These are phyloP conservation scores for Coemansia pectinata DNA, from an alignment of 192 early-diverging fungal genomes.

Conservation along the genomic window DNA sequence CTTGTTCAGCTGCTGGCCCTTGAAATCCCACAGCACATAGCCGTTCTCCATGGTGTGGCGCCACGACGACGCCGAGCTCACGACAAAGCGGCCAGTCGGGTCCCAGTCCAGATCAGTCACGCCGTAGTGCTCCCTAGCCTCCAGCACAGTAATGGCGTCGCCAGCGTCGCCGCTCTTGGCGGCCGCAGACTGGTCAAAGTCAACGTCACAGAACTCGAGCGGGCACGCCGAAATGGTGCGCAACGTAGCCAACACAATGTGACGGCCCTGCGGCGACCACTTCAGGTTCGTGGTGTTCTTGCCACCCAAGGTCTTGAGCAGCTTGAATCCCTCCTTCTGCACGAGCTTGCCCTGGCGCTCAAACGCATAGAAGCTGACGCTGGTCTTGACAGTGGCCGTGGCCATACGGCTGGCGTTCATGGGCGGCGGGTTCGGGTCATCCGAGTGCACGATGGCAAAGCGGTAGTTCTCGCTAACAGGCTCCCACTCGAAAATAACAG, in stretches of 20 bases:
- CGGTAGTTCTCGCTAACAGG: slow-evolving; percentile 74
- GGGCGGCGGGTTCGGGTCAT: slow-evolving; percentile 64
- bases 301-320: slow-evolving; percentile 80
- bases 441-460: slow-evolving; percentile 85
- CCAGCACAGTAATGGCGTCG: slow-evolving; percentile 66
- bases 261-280: slow-evolving; percentile 97
- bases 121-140: slow-evolving; percentile 87
- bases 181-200: slow-evolving; percentile 65
- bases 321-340: slow-evolving; percentile 69
- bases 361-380: slow-evolving; percentile 84
- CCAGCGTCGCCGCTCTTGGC: slow-evolving; percentile 59
- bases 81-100: slow-evolving; percentile 94
- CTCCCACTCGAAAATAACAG: slow-evolving; percentile 95
- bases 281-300: slow-evolving; percentile 80
- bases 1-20: slow-evolving; percentile 77
- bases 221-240: slow-evolving; percentile 72
- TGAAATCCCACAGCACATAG: slow-evolving; percentile 89
- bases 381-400: slow-evolving; percentile 60
- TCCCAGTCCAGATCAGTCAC: slow-evolving; percentile 98
- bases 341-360: slow-evolving; percentile 69
- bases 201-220: slow-evolving; percentile 92
- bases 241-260: slow-evolving; percentile 84
- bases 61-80: slow-evolving; percentile 85
- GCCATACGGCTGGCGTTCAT: slow-evolving; percentile 55
- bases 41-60: slow-evolving; percentile 86